Evolutionary conservation across 2,329 filamentous ascomycete species (phyloP).

Genomic region (Mycosphaerella arachidis): DNA sequence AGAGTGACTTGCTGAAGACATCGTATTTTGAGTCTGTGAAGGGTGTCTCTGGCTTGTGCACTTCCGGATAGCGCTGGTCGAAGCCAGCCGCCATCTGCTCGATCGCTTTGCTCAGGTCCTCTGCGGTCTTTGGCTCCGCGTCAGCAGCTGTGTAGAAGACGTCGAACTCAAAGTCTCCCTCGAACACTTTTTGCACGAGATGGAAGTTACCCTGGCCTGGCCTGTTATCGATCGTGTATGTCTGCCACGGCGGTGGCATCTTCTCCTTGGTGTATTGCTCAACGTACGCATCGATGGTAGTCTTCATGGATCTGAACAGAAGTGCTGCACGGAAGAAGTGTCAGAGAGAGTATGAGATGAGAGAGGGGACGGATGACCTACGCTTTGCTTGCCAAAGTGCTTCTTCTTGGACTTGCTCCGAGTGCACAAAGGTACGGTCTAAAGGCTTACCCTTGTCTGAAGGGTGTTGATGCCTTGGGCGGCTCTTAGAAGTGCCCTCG

Average conservation of each 20-base stretch:
- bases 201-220: conserved; percentile 75
- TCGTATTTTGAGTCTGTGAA: conserved; percentile 67
- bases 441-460: conserved; percentile 65
- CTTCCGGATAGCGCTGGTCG: conserved; percentile 65
- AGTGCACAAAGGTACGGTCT: conserved; percentile 71
- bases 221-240: conserved; percentile 71
- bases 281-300: conserved; percentile 57
- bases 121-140: conserved; percentile 34
- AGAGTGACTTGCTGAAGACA: conserved; percentile 79
- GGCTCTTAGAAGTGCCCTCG: conserved; percentile 61
- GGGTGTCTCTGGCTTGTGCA: conserved; percentile 70
- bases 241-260: conserved; percentile 75
- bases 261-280: conserved; percentile 59
- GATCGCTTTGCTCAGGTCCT: conserved; percentile 67
- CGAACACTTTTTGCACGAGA: conserved; percentile 84
- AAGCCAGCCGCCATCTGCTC: conserved; percentile 63
- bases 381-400: conserved; percentile 79
- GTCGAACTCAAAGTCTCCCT: conserved; percentile 88
- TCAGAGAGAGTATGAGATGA: conserved; percentile 36
- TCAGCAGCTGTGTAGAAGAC: conserved; percentile 81
- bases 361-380: conserved; percentile 29
- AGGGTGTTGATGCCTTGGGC: conserved; percentile 55
- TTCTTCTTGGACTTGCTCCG: conserved; percentile 61
- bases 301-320: conserved; percentile 60
- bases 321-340: conserved; percentile 47